Evolutionary conservation across 768 basidiomycete genomes (phyloP), one percentile per base, ranked within the genome.

Genomic region (Boletus patriciae): DNA sequence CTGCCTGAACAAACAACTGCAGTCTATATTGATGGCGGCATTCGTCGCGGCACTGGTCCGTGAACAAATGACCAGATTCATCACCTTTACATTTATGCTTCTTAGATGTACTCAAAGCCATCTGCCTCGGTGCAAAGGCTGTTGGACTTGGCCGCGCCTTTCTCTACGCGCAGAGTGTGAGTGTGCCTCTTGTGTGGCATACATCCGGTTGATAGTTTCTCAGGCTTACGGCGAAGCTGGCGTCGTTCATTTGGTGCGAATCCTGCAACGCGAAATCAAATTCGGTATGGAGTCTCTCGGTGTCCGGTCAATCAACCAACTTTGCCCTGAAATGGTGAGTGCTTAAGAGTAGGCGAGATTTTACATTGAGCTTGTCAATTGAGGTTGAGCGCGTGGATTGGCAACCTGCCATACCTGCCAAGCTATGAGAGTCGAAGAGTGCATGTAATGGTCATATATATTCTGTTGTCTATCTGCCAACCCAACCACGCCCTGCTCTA

Each of bases 111-210:
- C 74, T 97, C 46, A 97, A 96, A 71, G 94, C 94, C 0, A 74
- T 96, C 11, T 95, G 92, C 67, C 77, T 97, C 9, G 94, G 94
- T 11, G 94, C 94, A 4, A 86, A 74, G 59, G 91, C 88, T 9
- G 91, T 94, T 18, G 94, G 94, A 5, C 74, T 97, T 33, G 94
- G 94, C 3, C 78, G 94, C 15, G 80, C 89, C 15, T 91, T 94
- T 77, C 78, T 97, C 12, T 96, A 90, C 65, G 92, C 88, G 2
- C 87, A 91, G 73, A 88, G 88, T 64, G 90, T 90, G 71, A 66
- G 81, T 67, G 13, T 11, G 36, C 25, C 23, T 42, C 6, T 31
- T 50, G n/a, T 45, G 10, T 16, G 11, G n/a, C 36, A 31, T 42
- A 21, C 36, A 18, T 60, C 43, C n/a, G 13, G 31, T 52, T 61